Evolutionary conservation across 345 rosid species (phyloP).

Genomic region (Eucalyptus fibrosa): DNA sequence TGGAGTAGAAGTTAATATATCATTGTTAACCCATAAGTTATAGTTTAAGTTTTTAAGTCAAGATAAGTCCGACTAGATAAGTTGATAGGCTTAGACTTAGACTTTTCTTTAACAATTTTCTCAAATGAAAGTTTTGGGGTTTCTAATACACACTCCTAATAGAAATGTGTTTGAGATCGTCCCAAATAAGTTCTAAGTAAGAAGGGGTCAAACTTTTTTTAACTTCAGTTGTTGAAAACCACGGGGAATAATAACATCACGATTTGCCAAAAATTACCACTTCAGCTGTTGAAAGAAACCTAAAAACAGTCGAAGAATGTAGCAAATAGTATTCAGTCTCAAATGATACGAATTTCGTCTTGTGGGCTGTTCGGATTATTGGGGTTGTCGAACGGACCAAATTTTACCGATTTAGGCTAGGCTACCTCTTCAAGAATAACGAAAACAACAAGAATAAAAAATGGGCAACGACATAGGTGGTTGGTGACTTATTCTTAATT

Average conservation of each 20-base stretch:
- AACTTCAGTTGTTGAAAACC: not conserved
- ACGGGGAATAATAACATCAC: not conserved
- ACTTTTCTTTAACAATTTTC: not conserved
- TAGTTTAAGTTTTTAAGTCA: too few relatives aligned
- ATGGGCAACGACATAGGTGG: not conserved
- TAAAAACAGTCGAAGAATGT: not conserved
- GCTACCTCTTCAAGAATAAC: not conserved
- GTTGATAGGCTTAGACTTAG: too few relatives aligned
- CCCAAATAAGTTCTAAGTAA: not conserved
- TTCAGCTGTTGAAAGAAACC: not conserved
- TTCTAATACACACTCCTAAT: not conserved
- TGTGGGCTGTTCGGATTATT: not conserved
- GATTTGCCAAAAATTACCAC: not conserved
- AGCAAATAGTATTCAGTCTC: not conserved
- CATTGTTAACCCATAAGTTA: too few relatives aligned
- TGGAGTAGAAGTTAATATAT: too few relatives aligned
- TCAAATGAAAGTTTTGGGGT: not conserved
- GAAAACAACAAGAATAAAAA: not conserved
- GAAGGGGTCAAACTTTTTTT: not conserved
- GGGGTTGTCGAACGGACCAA: not conserved
- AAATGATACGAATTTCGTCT: not conserved
- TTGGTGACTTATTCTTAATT: not conserved
- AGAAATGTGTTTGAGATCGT: not conserved
- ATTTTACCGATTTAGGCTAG: not conserved
- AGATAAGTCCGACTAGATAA: too few relatives aligned